Conservation (phyloP, 1,139 yeast species). For the Taphrina flavorubra region DNA sequence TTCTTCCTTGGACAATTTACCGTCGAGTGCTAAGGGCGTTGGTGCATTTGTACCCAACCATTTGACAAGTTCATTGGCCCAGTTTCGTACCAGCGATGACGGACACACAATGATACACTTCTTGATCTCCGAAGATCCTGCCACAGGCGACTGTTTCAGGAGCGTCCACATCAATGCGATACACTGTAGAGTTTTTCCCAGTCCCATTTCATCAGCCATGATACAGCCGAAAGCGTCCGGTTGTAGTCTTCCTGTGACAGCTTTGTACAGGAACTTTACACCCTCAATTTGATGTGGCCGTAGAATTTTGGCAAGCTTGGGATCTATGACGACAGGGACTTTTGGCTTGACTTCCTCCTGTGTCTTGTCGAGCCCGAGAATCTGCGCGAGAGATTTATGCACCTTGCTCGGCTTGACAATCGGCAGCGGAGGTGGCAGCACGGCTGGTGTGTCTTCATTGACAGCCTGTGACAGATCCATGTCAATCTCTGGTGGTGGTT, state of each 20-base stretch:
- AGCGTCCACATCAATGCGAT: conserved; percentile 92
- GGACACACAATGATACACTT: conserved; percentile 96
- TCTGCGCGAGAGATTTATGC: conserved; percentile 77
- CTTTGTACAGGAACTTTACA: conserved; percentile 83
- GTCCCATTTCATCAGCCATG: conserved; percentile 99
- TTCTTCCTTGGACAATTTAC: conserved; percentile 73
- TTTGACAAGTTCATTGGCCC: conserved; percentile 96
- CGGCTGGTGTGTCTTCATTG: conserved; percentile 23
- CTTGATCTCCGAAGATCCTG: conserved; percentile 73
- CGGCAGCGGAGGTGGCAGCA: conserved; percentile 11
- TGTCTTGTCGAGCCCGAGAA: conserved; percentile 72
- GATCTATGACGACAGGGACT: conserved; percentile 97
- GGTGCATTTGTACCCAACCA: conserved; percentile 94
- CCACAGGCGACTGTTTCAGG: conserved; percentile 87
- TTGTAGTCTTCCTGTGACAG: conserved; percentile 88
- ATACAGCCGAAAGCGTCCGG: conserved; percentile 92
- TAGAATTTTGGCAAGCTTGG: conserved; percentile 76
- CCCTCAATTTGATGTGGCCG: conserved; percentile 98
- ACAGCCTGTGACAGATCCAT: conserved; percentile 31
- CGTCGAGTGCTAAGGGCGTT: conserved; percentile 90
- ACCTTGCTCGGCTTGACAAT: conserved; percentile 38
- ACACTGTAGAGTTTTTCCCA: conserved; percentile 95
- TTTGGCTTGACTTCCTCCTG: conserved; percentile 65
- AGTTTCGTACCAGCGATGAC: conserved; percentile 86
- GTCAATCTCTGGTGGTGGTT: conserved; percentile 33